Evolutionary conservation across 805 yeast species (phyloP).

Genomic region (Naumovozyma castellii): DNA sequence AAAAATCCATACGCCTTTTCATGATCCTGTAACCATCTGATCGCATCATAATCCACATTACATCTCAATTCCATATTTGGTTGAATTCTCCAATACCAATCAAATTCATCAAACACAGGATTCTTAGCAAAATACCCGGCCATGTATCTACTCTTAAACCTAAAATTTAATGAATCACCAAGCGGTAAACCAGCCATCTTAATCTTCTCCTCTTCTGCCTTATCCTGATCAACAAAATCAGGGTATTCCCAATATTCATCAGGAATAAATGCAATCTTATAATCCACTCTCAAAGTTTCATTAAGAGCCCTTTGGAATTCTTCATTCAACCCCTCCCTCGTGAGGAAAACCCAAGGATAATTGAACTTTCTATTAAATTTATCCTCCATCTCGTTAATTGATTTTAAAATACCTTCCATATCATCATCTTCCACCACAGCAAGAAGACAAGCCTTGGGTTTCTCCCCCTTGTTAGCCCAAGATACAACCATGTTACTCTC

Average conservation of each 20-base stretch:
- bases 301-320: conserved; percentile 53
- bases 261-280: not conserved
- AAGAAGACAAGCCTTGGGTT: conserved; percentile 32
- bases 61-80: conserved; percentile 67
- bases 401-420: conserved; percentile 41
- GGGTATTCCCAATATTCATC: conserved; percentile 59
- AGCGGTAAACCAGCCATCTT: conserved; percentile 52
- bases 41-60: conserved; percentile 65
- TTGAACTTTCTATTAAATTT: conserved; percentile 64
- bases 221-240: conserved; percentile 59
- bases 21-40: conserved; percentile 65
- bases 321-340: not conserved
- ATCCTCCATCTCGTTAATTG: conserved; percentile 66
- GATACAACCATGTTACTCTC: conserved; percentile 3
- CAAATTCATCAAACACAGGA: conserved; percentile 50
- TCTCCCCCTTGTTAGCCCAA: conserved; percentile 7
- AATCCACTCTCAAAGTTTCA: not conserved
- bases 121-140: conserved; percentile 71
- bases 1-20: conserved; percentile 62
- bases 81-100: conserved; percentile 85
- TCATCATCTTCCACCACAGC: conserved; percentile 63
- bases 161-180: conserved; percentile 63
- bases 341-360: conserved; percentile 84
- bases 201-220: conserved; percentile 52
- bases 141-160: conserved; percentile 80